Conservation (phyloP, 2,329 filamentous ascomycete species). For the Penicillium italicum region DNA sequence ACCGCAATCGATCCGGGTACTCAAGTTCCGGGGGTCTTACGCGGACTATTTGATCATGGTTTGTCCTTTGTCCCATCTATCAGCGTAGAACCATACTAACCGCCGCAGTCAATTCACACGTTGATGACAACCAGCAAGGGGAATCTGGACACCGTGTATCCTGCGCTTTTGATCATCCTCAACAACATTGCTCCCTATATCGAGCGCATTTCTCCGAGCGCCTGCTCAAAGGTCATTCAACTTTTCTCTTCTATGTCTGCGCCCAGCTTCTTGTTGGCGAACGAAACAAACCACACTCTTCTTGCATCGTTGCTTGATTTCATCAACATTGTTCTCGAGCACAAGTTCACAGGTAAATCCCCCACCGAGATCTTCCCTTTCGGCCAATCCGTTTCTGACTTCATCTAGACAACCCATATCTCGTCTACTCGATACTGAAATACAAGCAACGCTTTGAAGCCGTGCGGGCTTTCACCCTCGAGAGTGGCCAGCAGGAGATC, state of each 20-base stretch:
- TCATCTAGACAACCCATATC: slow-evolving; percentile 67
- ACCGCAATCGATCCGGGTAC: slow-evolving; percentile 74
- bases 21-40: slow-evolving; percentile 83
- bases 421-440: slow-evolving; percentile 74
- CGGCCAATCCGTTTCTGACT: slow-evolving; percentile 18
- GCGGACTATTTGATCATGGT: slow-evolving; percentile 91
- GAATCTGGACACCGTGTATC: slow-evolving; percentile 85
- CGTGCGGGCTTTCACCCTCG: slow-evolving; percentile 80
- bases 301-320: slow-evolving; percentile 80
- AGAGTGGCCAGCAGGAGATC: slow-evolving; percentile 87
- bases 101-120: slow-evolving; percentile 73
- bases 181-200: slow-evolving; percentile 89
- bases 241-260: slow-evolving; percentile 90
- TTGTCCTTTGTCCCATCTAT: neutral
- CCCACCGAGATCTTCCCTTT: neutral
- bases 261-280: slow-evolving; percentile 85
- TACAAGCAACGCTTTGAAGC: slow-evolving; percentile 81
- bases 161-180: slow-evolving; percentile 83
- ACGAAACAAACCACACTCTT: slow-evolving; percentile 82
- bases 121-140: slow-evolving; percentile 90
- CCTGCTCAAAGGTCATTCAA: slow-evolving; percentile 79
- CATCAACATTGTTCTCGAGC: slow-evolving; percentile 84
- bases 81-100: slow-evolving; percentile 23
- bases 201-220: slow-evolving; percentile 68
- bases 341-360: slow-evolving; percentile 70